Evolutionary conservation across 192 early-diverging fungal species (phyloP), one percentile per base, ranked within the genome.

Genomic region (Pilobolus umbonatus): DNA sequence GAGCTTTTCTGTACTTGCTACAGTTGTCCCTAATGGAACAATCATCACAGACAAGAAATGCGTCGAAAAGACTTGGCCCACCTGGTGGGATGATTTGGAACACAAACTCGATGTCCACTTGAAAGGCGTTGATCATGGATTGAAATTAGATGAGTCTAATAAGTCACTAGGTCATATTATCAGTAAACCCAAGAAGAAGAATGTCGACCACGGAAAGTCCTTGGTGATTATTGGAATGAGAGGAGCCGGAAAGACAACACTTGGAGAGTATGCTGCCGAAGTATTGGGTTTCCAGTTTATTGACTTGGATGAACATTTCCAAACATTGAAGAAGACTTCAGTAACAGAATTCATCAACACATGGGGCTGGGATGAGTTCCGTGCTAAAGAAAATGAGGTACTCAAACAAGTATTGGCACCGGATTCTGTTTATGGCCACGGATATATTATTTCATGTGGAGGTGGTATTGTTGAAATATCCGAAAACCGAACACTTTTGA

Each of bases 21-120:
- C 80, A 22, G 87, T 86, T 29, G 80, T 91, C 17, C 84, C 89
- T 15, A 62, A 70, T 12, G 88, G 87, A 6, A 83, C 86, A 0
- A 80, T 85, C 60, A 84, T 99, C 50, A 82, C 79, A 52, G 96
- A 99, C 72, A 93, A 94, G 70, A 89, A 93, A 63, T 99, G 96
- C 68, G 95, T 97, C 5, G 96, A 94, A 67, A 99, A 99, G 79
- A 99, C 96, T 1, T 99, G 96, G 96, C 96, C 96, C 24, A 83
- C 77, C 47, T 99, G 96, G 96, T 99, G 96, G 96, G 95, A 99
- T 57, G 84, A 89, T 38, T 76, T 99, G 9, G 88, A 90, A 44
- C 80, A 85, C 59, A 83, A 83, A 24, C 73, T 99, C 35, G 86
- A 86, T 21, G 87, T 86, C 6, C 71, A 73, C 5, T 63, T 74